A percentile compares a stretch with the other conserved stretches of the same genome.
Conservation (phyloP, 2,329 filamentous ascomycete species). For the Botrytis aclada region DNA sequence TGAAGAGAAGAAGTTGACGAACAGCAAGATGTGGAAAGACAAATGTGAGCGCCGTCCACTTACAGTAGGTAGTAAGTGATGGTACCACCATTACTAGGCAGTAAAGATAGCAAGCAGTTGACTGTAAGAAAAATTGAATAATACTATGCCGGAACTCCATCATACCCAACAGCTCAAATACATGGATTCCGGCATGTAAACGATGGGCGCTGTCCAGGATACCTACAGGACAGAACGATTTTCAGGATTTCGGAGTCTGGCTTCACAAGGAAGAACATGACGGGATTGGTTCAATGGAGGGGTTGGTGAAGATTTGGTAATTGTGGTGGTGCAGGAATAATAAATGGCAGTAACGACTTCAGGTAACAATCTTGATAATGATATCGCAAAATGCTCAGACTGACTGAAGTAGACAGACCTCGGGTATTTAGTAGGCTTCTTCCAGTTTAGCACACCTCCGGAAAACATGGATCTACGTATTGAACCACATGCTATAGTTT, state of each 20-base stretch:
- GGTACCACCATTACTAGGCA: constrained; percentile 7
- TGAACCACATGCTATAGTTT: background rate
- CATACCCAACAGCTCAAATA: background rate
- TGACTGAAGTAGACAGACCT: background rate
- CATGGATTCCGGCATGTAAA: background rate
- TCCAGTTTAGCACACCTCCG: background rate
- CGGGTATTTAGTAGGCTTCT: background rate
- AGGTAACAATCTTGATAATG: background rate
- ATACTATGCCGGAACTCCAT: background rate
- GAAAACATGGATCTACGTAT: background rate
- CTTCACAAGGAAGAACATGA: background rate
- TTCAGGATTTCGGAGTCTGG: background rate
- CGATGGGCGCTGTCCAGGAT: constrained; percentile 7
- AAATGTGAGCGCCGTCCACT: background rate
- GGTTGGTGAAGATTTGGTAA: background rate
- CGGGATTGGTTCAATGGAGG: background rate
- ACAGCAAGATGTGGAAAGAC: background rate
- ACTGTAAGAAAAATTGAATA: background rate
- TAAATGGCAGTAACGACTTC: constrained; percentile 1
- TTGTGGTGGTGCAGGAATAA: background rate
- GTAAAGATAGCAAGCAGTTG: background rate
- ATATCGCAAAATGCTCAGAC: background rate
- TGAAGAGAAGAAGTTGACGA: background rate
- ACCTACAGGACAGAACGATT: background rate
- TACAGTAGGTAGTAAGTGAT: background rate